Evolutionary conservation across 495 filamentous ascomycete species (phyloP), one percentile per base, ranked within the genome.

Genomic region (Lepidopterella palustris): DNA sequence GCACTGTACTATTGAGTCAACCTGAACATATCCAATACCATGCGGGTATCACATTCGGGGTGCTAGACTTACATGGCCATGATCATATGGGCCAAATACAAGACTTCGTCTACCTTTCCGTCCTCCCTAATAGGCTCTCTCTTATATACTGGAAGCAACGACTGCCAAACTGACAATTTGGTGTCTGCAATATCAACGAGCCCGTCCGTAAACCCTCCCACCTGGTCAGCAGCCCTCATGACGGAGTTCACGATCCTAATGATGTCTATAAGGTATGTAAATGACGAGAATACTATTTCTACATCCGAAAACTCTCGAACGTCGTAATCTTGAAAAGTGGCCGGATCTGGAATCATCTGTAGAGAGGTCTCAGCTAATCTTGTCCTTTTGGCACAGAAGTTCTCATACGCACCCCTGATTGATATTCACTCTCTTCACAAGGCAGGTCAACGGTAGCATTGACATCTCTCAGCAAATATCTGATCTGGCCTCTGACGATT

Each of bases 231-330:
- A 18, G n/a, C 35, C 35, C 20, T 32, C 27, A 54, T 8, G 18
- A 32, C 53, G 39, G 49, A 57, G 1, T 28, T 35, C 8, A 62
- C 56, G 3, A 62, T 52, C 20, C 25, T 18, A 21, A 40, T 3
- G 21, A 59, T 45, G 49, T 66, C 63, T 31, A 50, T 45, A 9
- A 62, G 28, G 40, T 66, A 66, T 9, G 49, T 45, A 15, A 62
- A 40, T 1, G 63, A 66, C 21, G 63, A 66, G 56, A 55, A 66
- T 9, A 66, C 32, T 10, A 59, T 52, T 25, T 66, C 63, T 5
- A 60, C 47, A 8, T 66, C 59, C 4, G 26, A 42, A 18, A 66
- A 62, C 24, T 62, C 63, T 57, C 63, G 51, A 11, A 13, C 27
- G 15, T 62, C 32, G 40, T 66, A 66, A 0, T 62, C 56, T 45